These are phyloP conservation scores for Dendrobium officinale DNA, from an alignment of 106 monocot species.

Conservation along the genomic window DNA sequence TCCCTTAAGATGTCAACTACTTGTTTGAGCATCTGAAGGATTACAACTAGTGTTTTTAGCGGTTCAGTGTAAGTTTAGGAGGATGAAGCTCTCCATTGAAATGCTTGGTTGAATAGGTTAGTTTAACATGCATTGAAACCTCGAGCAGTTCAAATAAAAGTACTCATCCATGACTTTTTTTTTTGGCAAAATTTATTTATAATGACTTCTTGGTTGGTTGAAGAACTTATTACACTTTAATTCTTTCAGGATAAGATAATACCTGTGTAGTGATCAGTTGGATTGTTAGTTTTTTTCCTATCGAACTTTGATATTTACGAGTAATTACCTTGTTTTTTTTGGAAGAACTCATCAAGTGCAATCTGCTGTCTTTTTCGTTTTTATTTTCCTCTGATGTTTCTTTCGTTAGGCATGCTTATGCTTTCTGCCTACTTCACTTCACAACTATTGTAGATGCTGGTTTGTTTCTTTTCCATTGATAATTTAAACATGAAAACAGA, in stretches of 20 bases:
- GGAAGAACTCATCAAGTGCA: not conserved
- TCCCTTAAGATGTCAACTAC: not conserved
- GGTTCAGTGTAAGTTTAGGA: not conserved
- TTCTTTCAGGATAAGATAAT: not conserved
- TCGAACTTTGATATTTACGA: not conserved
- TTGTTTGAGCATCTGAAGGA: not conserved
- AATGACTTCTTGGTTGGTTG: not conserved
- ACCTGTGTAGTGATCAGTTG: not conserved
- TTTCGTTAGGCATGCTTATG: not conserved
- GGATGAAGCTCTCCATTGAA: not conserved
- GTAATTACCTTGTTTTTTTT: not conserved
- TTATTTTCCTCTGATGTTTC: not conserved
- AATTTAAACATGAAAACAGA: no score
- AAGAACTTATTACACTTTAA: not conserved
- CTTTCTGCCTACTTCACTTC: not conserved
- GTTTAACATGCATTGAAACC: not conserved
- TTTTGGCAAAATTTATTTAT: not conserved
- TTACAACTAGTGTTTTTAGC: not conserved
- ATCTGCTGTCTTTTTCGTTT: not conserved
- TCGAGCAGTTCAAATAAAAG: not conserved
- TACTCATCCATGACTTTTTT: not conserved
- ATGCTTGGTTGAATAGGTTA: not conserved
- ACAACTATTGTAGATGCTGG: not conserved
- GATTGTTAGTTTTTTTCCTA: not conserved
- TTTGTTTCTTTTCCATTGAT: not conserved